phyloP scores from a whole-genome alignment of 352 stramenopile species.

The Globisporangium paroecandrum region DNA sequence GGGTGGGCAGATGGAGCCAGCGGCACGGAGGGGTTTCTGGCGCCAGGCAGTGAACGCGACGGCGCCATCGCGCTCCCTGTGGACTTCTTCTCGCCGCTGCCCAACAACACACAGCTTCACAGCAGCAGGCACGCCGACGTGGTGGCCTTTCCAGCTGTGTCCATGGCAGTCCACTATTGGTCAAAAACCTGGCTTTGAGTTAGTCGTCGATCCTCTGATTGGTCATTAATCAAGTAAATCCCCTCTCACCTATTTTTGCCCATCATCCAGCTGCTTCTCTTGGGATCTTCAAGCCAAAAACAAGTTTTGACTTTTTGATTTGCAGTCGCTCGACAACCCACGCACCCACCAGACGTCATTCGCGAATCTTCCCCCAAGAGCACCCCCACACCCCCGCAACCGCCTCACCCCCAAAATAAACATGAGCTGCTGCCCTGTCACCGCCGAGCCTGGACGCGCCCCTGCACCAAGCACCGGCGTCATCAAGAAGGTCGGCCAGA shows the following conservation, averaged over 20 bases:
- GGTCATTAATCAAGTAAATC: neutral
- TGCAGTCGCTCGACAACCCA: neutral
- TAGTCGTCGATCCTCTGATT: neutral
- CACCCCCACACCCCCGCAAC: constrained; percentile 3
- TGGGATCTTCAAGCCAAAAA: neutral
- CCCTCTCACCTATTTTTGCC: neutral
- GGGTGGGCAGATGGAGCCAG: constrained; percentile 23
- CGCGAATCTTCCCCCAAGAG: neutral
- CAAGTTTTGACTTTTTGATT: neutral
- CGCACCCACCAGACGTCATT: constrained; percentile 5
- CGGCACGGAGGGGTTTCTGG: constrained; percentile 24
- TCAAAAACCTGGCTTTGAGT: constrained; percentile 28
- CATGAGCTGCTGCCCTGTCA: constrained; percentile 80
- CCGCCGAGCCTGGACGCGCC: constrained; percentile 49
- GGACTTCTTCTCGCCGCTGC: constrained; percentile 37
- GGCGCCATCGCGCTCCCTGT: constrained; percentile 30
- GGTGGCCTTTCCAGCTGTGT: constrained; percentile 3
- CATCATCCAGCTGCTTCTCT: neutral
- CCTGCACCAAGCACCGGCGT: constrained; percentile 38
- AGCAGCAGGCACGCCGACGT: neutral
- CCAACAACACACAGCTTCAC: constrained; percentile 33
- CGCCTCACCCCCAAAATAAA: neutral
- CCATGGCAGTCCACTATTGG: constrained; percentile 53
- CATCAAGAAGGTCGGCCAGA: constrained; percentile 69
- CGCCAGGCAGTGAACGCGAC: constrained; percentile 11